Conservation (phyloP, 495 filamentous ascomycete species). For the Penicillium ochrochloron region DNA sequence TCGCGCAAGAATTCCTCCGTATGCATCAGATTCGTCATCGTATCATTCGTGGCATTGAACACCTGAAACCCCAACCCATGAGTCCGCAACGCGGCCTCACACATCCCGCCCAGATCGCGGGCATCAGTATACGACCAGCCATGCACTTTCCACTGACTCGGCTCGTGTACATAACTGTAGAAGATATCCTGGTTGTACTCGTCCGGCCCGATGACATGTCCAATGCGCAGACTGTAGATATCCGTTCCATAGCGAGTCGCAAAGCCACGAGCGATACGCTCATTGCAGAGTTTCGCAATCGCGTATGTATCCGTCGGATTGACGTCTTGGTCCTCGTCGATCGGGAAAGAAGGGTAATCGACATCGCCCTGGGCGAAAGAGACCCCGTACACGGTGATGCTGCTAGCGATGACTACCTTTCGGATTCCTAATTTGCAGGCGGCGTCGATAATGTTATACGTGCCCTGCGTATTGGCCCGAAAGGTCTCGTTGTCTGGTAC, state of each 20-base stretch:
- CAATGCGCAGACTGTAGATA: slow-evolving; percentile 62
- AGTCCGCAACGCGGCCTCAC: slow-evolving; percentile 21
- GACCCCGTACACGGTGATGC: slow-evolving; percentile 60
- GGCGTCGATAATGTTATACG: slow-evolving; percentile 64
- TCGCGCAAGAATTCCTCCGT: slow-evolving; percentile 44
- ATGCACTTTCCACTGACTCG: slow-evolving; percentile 55
- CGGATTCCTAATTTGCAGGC: slow-evolving; percentile 61
- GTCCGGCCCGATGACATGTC: slow-evolving; percentile 60
- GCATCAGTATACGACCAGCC: slow-evolving; percentile 65
- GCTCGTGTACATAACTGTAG: slow-evolving; percentile 54
- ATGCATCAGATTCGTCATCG: slow-evolving; percentile 44
- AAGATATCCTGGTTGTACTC: slow-evolving; percentile 56
- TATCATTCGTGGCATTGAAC: slow-evolving; percentile 64
- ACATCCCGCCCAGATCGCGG: slow-evolving; percentile 56
- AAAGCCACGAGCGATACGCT: slow-evolving; percentile 57
- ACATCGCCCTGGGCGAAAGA: slow-evolving; percentile 59
- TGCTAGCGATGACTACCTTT: slow-evolving; percentile 60
- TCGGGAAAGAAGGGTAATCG: slow-evolving; percentile 56
- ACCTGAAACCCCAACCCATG: slow-evolving; percentile 60
- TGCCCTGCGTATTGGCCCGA: slow-evolving; percentile 52
- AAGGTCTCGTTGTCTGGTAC: slow-evolving; percentile 62
- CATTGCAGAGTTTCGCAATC: slow-evolving; percentile 60
- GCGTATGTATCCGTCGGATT: slow-evolving; percentile 61
- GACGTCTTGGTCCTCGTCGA: slow-evolving; percentile 57
- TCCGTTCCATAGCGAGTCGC: slow-evolving; percentile 55